Evolutionary conservation across 306 rosid species (phyloP).

Genomic region (Prunus mongolica): DNA sequence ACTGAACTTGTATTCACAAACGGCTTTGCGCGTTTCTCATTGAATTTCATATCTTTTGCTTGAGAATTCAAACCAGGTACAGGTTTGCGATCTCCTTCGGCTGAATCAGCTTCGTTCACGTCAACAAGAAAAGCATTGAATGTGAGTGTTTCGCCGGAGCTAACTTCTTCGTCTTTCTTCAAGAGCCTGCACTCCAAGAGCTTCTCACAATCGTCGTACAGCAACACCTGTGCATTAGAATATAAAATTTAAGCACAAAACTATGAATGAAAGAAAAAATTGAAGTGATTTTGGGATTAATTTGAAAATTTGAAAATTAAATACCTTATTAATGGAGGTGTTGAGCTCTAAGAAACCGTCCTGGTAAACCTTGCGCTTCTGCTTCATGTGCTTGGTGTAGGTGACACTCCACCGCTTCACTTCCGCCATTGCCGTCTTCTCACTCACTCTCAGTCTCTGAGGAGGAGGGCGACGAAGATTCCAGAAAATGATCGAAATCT

Average conservation of each 20-base stretch:
- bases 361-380: constrained; percentile 78
- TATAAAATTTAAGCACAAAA: not conserved
- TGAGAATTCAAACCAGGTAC: constrained; percentile 29
- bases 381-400: constrained; percentile 69
- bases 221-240: constrained; percentile 35
- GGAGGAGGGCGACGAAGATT: not conserved
- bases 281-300: not conserved
- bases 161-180: constrained; percentile 59
- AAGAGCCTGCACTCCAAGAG: constrained; percentile 61
- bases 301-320: not conserved
- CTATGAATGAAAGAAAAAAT: not conserved
- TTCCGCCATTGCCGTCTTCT: constrained; percentile 41
- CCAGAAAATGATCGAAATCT: not conserved
- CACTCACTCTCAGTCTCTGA: constrained; percentile 7
- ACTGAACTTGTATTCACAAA: constrained; percentile 1
- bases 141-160: constrained; percentile 47
- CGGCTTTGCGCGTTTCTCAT: constrained; percentile 11
- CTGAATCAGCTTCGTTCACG: constrained; percentile 36
- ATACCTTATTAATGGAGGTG: constrained; percentile 60
- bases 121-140: constrained; percentile 53
- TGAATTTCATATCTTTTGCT: constrained; percentile 13
- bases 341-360: constrained; percentile 71
- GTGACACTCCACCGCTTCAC: constrained; percentile 72
- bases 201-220: constrained; percentile 65
- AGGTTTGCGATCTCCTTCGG: constrained; percentile 31